phyloP scores from a whole-genome alignment of 805 yeast genomes.

The Sporopachydermia lactativora region DNA sequence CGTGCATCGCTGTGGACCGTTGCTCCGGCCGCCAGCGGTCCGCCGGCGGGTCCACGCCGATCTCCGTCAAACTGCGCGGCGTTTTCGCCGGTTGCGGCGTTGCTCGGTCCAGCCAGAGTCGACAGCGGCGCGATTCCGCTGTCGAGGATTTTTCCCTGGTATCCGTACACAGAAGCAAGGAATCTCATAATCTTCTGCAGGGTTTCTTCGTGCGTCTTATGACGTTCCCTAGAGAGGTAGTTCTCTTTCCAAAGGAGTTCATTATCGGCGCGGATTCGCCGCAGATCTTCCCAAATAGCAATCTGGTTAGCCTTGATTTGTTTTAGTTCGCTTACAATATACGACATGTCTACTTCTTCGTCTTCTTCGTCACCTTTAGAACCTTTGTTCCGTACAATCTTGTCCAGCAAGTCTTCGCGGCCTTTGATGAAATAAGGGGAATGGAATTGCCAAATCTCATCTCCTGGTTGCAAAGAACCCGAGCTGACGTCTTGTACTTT shows the following conservation, averaged over 20 bases:
- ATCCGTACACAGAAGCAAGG: slow-evolving; percentile 70
- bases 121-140: slow-evolving; percentile 11
- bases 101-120: neutral
- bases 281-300: slow-evolving; percentile 71
- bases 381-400: slow-evolving; percentile 64
- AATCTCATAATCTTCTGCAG: slow-evolving; percentile 79
- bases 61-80: neutral
- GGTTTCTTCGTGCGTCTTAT: slow-evolving; percentile 75
- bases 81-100: neutral
- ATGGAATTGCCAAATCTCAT: slow-evolving; percentile 69
- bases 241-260: slow-evolving; percentile 88
- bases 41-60: neutral
- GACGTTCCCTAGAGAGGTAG: slow-evolving; percentile 67
- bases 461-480: slow-evolving; percentile 28
- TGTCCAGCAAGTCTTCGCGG: slow-evolving; percentile 73
- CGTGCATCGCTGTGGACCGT: too few relatives aligned
- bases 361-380: slow-evolving; percentile 26
- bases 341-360: slow-evolving; percentile 30
- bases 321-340: slow-evolving; percentile 59
- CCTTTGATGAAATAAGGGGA: slow-evolving; percentile 68
- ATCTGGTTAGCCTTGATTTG: slow-evolving; percentile 63
- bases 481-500: slow-evolving; percentile 85
- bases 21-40: neutral
- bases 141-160: slow-evolving; percentile 33
- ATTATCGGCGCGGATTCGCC: slow-evolving; percentile 76